A percentile compares a stretch with the other conserved stretches of the same genome.
Evolutionary conservation across 306 rosid species (phyloP).

Genomic region (Corylus avellana): DNA sequence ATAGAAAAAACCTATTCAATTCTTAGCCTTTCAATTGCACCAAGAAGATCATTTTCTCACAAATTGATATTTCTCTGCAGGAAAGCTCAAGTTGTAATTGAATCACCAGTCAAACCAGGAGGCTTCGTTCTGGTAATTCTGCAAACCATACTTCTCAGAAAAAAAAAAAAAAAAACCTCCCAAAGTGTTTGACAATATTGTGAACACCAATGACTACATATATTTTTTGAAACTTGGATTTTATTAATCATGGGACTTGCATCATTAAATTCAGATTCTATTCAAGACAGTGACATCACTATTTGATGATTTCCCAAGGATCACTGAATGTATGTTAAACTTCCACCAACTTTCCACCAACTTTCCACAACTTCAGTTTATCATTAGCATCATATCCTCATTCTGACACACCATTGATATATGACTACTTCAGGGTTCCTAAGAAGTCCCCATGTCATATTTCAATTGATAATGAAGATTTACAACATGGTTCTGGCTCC

Average conservation of each 20-base stretch:
- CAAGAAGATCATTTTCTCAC: constrained; percentile 26
- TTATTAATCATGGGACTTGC: constrained; percentile 13
- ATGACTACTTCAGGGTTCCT: constrained; percentile 66
- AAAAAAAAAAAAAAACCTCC: not conserved
- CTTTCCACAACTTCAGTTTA: constrained; percentile 13
- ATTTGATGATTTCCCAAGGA: constrained; percentile 63
- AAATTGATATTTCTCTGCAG: constrained; percentile 38
- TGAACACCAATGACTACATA: not conserved
- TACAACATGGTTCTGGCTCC: constrained; percentile 39
- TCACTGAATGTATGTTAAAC: constrained; percentile 55
- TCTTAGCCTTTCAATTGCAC: not conserved
- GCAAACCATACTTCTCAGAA: constrained; percentile 10
- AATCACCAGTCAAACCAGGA: constrained; percentile 90
- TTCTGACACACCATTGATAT: not conserved
- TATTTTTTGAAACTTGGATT: not conserved
- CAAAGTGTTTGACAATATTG: not conserved
- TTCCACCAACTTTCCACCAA: not conserved
- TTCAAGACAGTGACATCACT: constrained; percentile 56
- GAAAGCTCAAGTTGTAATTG: constrained; percentile 65
- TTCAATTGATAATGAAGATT: constrained; percentile 46
- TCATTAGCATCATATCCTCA: not conserved
- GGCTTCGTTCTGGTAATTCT: constrained; percentile 62
- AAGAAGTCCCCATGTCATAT: constrained; percentile 43
- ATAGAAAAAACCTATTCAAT: constrained; percentile 3
- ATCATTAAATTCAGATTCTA: constrained; percentile 46